A percentile compares a stretch with the other conserved stretches of the same genome.
phyloP scores from a whole-genome alignment of 116 monocot genomes.

The Dioscorea cayenensis region DNA sequence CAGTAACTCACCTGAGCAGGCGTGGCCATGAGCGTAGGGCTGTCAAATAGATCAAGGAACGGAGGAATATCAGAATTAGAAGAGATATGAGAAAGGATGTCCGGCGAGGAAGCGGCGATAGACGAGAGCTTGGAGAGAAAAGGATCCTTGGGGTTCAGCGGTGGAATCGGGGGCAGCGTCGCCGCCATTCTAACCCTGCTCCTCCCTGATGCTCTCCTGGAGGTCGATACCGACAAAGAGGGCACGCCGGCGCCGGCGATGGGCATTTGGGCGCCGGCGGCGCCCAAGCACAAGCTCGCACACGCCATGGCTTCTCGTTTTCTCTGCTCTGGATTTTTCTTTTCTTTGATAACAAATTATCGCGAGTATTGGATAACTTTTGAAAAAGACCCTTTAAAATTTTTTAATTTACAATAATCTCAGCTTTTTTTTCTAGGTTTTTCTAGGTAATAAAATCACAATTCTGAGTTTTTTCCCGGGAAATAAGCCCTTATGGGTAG shows the following conservation, averaged over 20 bases:
- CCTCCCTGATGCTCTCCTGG: neutral
- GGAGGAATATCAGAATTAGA: constrained; percentile 40
- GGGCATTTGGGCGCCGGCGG: neutral
- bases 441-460: too few relatives aligned
- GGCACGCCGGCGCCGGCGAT: neutral
- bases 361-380: too few relatives aligned
- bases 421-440: too few relatives aligned
- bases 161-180: constrained; percentile 33
- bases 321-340: too few relatives aligned
- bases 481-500: too few relatives aligned
- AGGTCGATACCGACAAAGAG: neutral
- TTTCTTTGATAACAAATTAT: too few relatives aligned
- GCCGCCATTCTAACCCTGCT: constrained; percentile 4
- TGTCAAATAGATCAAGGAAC: constrained; percentile 66
- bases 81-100: constrained; percentile 16
- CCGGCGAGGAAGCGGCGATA: constrained; percentile 42
- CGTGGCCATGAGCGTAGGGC: constrained; percentile 81
- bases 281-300: constrained; percentile 15
- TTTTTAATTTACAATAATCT: too few relatives aligned
- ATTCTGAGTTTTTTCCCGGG: too few relatives aligned
- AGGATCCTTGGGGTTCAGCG: constrained; percentile 66
- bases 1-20: constrained; percentile 58
- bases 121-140: constrained; percentile 70
- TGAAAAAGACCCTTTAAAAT: too few relatives aligned
- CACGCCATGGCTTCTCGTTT: constrained; percentile 10